phyloP scores from a whole-genome alignment of 2,329 filamentous ascomycete genomes.

The Lachnellula subtilissima region DNA sequence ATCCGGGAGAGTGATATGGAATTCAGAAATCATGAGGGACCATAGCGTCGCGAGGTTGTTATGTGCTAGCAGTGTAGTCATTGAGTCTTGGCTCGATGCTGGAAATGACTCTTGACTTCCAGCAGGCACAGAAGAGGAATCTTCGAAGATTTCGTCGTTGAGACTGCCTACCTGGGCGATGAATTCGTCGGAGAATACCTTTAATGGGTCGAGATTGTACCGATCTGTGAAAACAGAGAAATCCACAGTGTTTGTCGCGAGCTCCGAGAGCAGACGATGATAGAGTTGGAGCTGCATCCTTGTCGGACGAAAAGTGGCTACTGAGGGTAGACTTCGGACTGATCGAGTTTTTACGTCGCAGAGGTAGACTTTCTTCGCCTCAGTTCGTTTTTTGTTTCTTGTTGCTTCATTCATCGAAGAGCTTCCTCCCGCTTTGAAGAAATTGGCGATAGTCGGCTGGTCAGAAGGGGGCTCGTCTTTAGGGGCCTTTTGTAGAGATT shows the following conservation, averaged over 20 bases:
- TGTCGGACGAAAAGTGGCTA: conserved; percentile 63
- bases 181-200: conserved; percentile 72
- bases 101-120: conserved; percentile 26
- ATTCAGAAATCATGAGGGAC: conserved; percentile 58
- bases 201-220: conserved; percentile 62
- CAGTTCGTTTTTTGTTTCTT: conserved; percentile 5
- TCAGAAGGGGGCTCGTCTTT: conserved; percentile 32
- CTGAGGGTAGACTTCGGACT: conserved; percentile 56
- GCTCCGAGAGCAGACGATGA: conserved; percentile 72
- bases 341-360: conserved; percentile 84
- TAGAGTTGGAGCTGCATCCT: conserved; percentile 88
- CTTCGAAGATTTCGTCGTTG: conserved; percentile 59
- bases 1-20: conserved; percentile 41
- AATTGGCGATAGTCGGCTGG: conserved; percentile 26
- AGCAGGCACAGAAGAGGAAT: conserved; percentile 33
- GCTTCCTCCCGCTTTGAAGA: conserved; percentile 22
- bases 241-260: conserved; percentile 67
- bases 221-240: conserved; percentile 64
- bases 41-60: conserved; percentile 58
- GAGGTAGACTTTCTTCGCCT: conserved; percentile 56
- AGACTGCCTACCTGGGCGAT: conserved; percentile 68
- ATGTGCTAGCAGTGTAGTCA: conserved; percentile 46
- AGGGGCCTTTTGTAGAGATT: conserved; percentile 21
- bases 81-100: conserved; percentile 26
- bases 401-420: conserved; percentile 16